Conservation (phyloP, 2,329 filamentous ascomycete species). For the Arachnomyces sp. region DNA sequence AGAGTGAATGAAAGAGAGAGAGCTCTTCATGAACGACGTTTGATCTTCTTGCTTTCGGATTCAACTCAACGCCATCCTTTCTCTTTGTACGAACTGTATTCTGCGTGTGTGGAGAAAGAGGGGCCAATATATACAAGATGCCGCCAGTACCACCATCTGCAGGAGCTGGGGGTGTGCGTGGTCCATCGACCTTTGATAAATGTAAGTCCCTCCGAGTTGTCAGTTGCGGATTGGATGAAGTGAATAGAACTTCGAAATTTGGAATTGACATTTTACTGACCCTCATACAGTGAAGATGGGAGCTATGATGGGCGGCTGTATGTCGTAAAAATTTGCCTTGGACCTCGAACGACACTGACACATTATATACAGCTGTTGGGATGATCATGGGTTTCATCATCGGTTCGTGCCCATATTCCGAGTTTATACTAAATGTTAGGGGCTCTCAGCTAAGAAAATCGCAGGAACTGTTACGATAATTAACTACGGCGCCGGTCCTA, state of each 20-base stretch:
- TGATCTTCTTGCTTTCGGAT: too few species aligned
- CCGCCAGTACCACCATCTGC: slow-evolving; percentile 50
- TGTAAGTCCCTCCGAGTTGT: slow-evolving; percentile 40
- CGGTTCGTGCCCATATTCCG: slow-evolving; percentile 50
- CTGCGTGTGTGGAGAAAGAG: too few species aligned
- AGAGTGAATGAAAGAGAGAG: too few species aligned
- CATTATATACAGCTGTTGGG: slow-evolving; percentile 64
- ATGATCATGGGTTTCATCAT: slow-evolving; percentile 97
- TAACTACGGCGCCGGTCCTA: slow-evolving; percentile 84
- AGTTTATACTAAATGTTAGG: not conserved
- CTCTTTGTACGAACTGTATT: too few species aligned
- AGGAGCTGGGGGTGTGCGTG: slow-evolving; percentile 39
- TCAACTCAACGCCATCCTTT: too few species aligned
- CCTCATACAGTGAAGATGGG: slow-evolving; percentile 80
- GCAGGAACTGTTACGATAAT: slow-evolving; percentile 89
- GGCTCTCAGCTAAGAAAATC: slow-evolving; percentile 15
- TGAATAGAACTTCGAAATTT: slow-evolving; percentile 23
- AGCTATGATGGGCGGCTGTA: slow-evolving; percentile 97
- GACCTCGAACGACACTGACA: slow-evolving; percentile 8
- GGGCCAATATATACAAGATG: slow-evolving; percentile 33
- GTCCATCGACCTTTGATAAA: slow-evolving; percentile 65
- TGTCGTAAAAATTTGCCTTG: slow-evolving; percentile 33
- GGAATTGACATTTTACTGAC: slow-evolving; percentile 9
- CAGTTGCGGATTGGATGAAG: slow-evolving; percentile 11
- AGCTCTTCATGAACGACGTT: too few species aligned